These are phyloP conservation scores for Amanita rubescens DNA, from an alignment of 768 basidiomycete species.

Conservation along the genomic window DNA sequence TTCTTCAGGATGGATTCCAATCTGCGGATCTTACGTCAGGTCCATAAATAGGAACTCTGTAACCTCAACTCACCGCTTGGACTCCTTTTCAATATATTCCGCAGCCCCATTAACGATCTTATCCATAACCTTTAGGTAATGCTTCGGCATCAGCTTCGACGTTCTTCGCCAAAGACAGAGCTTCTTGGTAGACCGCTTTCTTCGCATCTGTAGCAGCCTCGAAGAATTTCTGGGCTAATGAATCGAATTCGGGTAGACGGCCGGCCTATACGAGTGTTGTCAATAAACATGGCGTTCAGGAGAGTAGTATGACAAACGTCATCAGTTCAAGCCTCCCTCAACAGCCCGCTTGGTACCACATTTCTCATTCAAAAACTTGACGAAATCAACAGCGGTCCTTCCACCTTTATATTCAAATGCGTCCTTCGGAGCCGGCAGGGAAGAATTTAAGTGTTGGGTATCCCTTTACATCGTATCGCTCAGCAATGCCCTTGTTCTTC, in stretches of 20 bases:
- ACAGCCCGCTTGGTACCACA: constrained; percentile 81
- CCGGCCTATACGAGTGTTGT: constrained; percentile 54
- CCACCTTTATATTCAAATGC: constrained; percentile 62
- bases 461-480: constrained; percentile 63
- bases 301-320: constrained; percentile 32
- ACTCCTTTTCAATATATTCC: constrained; percentile 80
- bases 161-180: constrained; percentile 41
- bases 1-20: constrained; percentile 71
- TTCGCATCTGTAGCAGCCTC: constrained; percentile 48
- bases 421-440: constrained; percentile 59
- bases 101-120: constrained; percentile 67
- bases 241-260: constrained; percentile 69
- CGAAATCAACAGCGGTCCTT: constrained; percentile 69
- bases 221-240: constrained; percentile 70
- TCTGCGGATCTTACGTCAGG: constrained; percentile 32
- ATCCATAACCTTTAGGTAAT: constrained; percentile 89
- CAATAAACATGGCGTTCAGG: constrained; percentile 5
- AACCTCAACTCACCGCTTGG: constrained; percentile 51
- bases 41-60: constrained; percentile 9
- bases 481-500: constrained; percentile 63
- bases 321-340: constrained; percentile 74
- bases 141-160: constrained; percentile 50
- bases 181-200: constrained; percentile 58
- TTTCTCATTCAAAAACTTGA: constrained; percentile 74
- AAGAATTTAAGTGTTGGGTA: constrained; percentile 98